A percentile compares a stretch with the other conserved stretches of the same genome.
phyloP scores from a whole-genome alignment of 768 basidiomycete genomes.

The Chiua virens region DNA sequence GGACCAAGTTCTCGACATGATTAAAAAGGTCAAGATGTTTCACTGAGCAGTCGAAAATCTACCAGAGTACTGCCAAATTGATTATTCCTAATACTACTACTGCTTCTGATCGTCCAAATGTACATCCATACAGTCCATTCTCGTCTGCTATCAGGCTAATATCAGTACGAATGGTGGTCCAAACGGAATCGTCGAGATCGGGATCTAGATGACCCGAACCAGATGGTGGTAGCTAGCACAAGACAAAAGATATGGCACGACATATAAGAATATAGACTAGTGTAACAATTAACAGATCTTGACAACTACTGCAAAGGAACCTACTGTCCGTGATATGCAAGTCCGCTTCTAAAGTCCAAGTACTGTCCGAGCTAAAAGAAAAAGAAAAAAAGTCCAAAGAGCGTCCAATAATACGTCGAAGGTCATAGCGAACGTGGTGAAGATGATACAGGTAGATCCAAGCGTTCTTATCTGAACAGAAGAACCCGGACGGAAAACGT shows the following conservation, averaged over 20 bases:
- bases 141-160: conserved; percentile 57
- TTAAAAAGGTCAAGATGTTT: too few relatives aligned
- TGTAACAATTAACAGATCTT: conserved; percentile 27
- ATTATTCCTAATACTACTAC: background rate
- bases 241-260: conserved; percentile 9
- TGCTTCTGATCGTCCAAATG: conserved; percentile 3
- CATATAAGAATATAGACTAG: conserved; percentile 28
- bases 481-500: conserved; percentile 6
- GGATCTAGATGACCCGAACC: background rate
- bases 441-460: conserved; percentile 8
- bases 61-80: background rate
- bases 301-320: conserved; percentile 9
- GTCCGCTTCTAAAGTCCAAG: conserved; percentile 31
- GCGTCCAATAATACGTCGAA: conserved; percentile 22
- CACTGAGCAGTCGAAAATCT: too few relatives aligned
- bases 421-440: conserved; percentile 27
- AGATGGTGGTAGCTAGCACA: conserved; percentile 4
- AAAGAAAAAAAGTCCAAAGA: conserved; percentile 18
- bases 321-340: conserved; percentile 16
- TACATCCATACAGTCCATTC: conserved; percentile 85
- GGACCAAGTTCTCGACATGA: too few relatives aligned
- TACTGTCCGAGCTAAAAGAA: conserved; percentile 16
- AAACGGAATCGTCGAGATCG: background rate
- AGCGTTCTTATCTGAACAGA: conserved; percentile 10
- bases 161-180: conserved; percentile 10